Evolutionary conservation across 257 asterid genomes (phyloP), one percentile per base, ranked within the genome.

Genomic region (Penstemon newberryi): DNA sequence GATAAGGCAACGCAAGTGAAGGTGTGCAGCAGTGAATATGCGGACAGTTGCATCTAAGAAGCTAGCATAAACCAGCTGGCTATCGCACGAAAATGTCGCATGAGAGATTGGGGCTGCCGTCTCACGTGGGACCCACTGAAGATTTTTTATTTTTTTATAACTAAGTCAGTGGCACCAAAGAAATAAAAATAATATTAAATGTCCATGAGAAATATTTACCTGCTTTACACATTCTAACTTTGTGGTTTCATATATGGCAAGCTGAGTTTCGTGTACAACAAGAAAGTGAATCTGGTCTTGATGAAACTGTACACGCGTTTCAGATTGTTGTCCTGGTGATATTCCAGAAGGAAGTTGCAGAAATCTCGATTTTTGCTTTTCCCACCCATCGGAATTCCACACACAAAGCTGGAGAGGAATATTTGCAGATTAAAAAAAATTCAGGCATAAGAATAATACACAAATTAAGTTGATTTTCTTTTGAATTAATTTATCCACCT

Each of bases 301-400:
- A 68, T 86, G 92, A 58, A 86, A 86, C 70, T 86, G 89, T 37
- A 86, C 89, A 0, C 83, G 84, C 1, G 92, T 86, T 54, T 86
- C 92, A 0, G 85, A 80, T 25, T 78, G 80, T 8, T 79, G 71
- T 40, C 80, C 47, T 18, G 89, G 83, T 11, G 92, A 70, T 60
- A 75, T 85, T 49, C 87, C 89, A 3, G 88, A 41, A 56, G 92
- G 92, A 39, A 80, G 78, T 67, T 86, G 92, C 75, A 86, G 71
- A 18, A 78, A 79, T 65, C 81, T 70, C 0, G 84, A 77, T 63
- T 65, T 80, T 63, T 82, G 82, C 73, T 84, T 86, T 56, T 86
- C 92, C 92, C 92, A 86, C 37, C 78, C 81, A 37, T 84, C 92
- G 1, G 83, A 78, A 66, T 59, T 78, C 92, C 92, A 86, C 45